Evolutionary conservation across 2,329 filamentous ascomycete genomes (phyloP), one percentile per base, ranked within the genome.

Genomic region (Cladosporium sphaerospermum): DNA sequence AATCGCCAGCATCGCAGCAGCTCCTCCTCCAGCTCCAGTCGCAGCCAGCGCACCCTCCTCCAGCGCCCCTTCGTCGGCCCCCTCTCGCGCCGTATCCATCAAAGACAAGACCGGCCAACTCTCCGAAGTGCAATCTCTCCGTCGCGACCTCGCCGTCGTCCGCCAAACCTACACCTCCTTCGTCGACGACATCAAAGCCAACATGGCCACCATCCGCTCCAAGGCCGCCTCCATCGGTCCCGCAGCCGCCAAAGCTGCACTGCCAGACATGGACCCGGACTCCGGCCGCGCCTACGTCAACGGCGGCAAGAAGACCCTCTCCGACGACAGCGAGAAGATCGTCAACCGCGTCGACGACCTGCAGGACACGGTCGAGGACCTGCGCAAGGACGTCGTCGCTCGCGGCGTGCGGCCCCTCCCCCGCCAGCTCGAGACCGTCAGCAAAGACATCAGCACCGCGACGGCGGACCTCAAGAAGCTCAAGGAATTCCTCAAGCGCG

Each of bases 351-450:
- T 99, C 9, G 93, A 99, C 67, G 92, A 97, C 65, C 79, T 99
- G n/a, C 93, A 97, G 72, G 93, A 99, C 69, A 78, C 93, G 52
- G 89, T 99, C 16, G 93, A 99, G 70, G 93, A 99, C 67, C 80
- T 99, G 41, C 89, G 93, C 56, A 97, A 99, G 74, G 93, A 99
- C 66, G 93, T 99, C 43, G 93, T 99, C 44, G 79, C 84, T 54
- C 88, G 93, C 55, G 93, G 93, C 54, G 93, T 99, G 43, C 86
- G 93, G 34, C 93, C 93, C 8, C 76, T 95, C 34, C 91, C 92
- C 5, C 83, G 91, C 56, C 91, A 96, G 73, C 82, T 99, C 43
- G 93, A 97, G 71, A 77, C 76, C 36, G 91, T 96, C 16, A 86
- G 86, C 60, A 95, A 93, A 71, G 92, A 97, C 62, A 90, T 99